Evolutionary conservation across 2,329 filamentous ascomycete genomes (phyloP).

Genomic region (Coniochaeta ligniaria): DNA sequence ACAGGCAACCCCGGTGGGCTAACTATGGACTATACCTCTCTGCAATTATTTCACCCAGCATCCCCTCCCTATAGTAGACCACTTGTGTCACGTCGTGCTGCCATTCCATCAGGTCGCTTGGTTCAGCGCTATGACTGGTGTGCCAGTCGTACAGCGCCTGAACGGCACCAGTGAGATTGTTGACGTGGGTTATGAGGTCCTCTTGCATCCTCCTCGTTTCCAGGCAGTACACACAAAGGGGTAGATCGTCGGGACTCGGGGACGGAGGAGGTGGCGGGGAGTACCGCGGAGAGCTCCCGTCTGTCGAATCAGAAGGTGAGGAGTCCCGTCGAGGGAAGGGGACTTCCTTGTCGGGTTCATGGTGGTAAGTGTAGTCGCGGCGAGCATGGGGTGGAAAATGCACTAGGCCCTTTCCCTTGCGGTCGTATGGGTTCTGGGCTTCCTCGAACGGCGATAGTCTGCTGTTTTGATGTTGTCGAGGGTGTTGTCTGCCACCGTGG

Average conservation of each 20-base stretch:
- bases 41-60: background rate
- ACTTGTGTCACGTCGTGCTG: background rate
- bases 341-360: background rate
- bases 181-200: background rate
- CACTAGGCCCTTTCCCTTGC: background rate
- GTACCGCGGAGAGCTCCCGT: background rate
- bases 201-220: background rate
- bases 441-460: background rate
- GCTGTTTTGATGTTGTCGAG: background rate
- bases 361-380: background rate
- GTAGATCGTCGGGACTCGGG: background rate
- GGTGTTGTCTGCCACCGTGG: background rate
- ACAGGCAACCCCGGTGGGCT: background rate
- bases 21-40: background rate
- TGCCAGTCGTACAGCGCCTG: background rate
- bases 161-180: background rate
- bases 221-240: background rate
- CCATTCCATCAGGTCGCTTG: background rate
- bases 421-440: background rate
- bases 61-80: background rate
- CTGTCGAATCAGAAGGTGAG: background rate
- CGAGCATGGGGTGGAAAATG: background rate
- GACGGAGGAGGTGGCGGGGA: background rate
- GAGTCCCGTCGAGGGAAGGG: background rate
- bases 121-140: background rate